phyloP scores from a whole-genome alignment of 805 yeast species.

The Limtongia smithiae region DNA sequence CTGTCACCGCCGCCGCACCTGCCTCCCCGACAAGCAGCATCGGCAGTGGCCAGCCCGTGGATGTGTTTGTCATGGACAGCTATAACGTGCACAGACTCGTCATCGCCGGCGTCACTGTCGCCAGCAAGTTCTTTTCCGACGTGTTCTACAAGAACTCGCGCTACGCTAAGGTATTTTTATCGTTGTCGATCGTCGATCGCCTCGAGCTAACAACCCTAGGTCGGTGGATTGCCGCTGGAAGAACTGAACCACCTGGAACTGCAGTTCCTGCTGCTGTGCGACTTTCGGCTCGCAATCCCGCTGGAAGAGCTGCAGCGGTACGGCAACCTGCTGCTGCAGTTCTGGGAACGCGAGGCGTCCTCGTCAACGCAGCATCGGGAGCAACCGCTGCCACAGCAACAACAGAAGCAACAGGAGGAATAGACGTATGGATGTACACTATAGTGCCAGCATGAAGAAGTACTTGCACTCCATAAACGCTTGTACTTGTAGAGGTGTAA shows the following conservation, averaged over 20 bases:
- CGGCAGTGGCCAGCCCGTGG: constrained; percentile 15
- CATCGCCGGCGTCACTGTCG: constrained; percentile 91
- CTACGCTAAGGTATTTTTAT: constrained; percentile 60
- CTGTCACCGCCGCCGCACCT: constrained; percentile 41
- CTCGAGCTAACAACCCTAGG: constrained; percentile 11
- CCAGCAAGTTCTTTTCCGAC: constrained; percentile 91
- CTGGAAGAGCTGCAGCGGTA: constrained; percentile 88
- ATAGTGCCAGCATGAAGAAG: no score
- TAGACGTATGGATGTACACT: no score
- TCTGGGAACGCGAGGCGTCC: constrained; percentile 59
- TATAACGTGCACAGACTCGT: constrained; percentile 91
- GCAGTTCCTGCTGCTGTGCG: constrained; percentile 78
- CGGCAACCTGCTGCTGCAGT: constrained; percentile 78
- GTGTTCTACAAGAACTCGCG: constrained; percentile 91
- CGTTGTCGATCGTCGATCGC: background rate
- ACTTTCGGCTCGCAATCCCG: constrained; percentile 81
- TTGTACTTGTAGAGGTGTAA: no score
- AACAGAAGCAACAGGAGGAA: no score
- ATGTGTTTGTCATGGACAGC: constrained; percentile 86
- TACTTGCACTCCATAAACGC: no score
- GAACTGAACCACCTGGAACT: constrained; percentile 90
- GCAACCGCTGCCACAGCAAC: no score
- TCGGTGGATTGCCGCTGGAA: constrained; percentile 90
- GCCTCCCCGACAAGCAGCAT: constrained; percentile 31
- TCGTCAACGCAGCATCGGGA: background rate